Evolutionary conservation across 257 asterid species (phyloP).

Genomic region (Solanum rostratum): DNA sequence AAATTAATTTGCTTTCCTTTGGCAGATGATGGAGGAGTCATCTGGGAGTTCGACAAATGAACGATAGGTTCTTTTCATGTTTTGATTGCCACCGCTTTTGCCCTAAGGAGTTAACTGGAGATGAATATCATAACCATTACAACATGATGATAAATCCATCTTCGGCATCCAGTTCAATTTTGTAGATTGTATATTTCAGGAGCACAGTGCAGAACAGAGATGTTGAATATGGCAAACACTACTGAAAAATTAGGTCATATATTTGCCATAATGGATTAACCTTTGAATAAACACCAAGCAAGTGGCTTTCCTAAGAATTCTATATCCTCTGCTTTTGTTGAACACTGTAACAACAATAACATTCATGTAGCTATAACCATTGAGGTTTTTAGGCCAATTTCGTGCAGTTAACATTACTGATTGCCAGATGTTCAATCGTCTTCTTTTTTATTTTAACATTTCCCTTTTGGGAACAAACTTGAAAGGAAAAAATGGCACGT

Average conservation of each 20-base stretch:
- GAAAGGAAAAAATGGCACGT: no score
- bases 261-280: neutral
- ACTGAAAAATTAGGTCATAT: neutral
- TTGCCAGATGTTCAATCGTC: no score
- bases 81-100: neutral
- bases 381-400: neutral
- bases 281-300: neutral
- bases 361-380: neutral
- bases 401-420: neutral
- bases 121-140: neutral
- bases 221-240: neutral
- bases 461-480: no score
- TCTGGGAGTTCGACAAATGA: slow-evolving; percentile 75
- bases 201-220: neutral
- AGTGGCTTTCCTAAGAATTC: neutral
- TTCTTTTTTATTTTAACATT: no score
- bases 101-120: neutral
- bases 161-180: neutral
- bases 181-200: neutral
- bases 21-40: slow-evolving; percentile 70
- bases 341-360: neutral
- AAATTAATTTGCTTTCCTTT: neutral
- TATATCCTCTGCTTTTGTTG: neutral
- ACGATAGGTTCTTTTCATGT: neutral
- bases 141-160: neutral